These are phyloP conservation scores for Gossypium davidsonii DNA, from an alignment of 441 rosid genomes.

Conservation along the genomic window DNA sequence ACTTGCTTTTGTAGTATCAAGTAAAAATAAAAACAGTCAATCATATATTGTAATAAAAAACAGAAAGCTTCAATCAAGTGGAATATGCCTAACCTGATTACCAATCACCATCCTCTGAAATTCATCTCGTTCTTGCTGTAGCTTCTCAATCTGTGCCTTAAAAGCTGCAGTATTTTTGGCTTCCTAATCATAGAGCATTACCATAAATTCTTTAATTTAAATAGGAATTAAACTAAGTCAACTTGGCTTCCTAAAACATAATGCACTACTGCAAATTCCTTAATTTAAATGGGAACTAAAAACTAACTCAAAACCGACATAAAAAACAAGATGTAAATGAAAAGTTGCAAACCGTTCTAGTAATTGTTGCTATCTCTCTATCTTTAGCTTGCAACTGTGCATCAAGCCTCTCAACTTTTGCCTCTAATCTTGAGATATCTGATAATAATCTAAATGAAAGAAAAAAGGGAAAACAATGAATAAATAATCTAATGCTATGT, in stretches of 20 bases:
- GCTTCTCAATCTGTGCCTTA: slow-evolving; percentile 89
- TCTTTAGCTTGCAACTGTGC: slow-evolving; percentile 70
- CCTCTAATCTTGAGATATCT: slow-evolving; percentile 88
- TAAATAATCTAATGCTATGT: not conserved
- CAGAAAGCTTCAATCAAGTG: not conserved
- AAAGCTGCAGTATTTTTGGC: slow-evolving; percentile 84
- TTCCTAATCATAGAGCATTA: slow-evolving; percentile 41
- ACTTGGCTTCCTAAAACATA: slow-evolving; percentile 70
- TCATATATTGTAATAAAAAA: not conserved
- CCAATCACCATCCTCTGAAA: slow-evolving; percentile 98
- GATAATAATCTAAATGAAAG: slow-evolving; percentile 50
- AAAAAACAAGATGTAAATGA: not conserved
- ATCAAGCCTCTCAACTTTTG: slow-evolving; percentile 94
- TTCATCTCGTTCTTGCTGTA: slow-evolving; percentile 94
- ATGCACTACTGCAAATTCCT: slow-evolving; percentile 9
- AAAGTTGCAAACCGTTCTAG: slow-evolving; percentile 61
- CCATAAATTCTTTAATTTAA: slow-evolving; percentile 14
- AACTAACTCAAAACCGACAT: slow-evolving; percentile 8
- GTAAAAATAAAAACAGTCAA: slow-evolving; percentile 16
- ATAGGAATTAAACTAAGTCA: not conserved
- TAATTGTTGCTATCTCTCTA: slow-evolving; percentile 93
- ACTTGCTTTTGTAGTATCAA: slow-evolving; percentile 66
- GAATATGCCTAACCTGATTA: slow-evolving; percentile 65
- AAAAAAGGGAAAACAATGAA: slow-evolving; percentile 2
- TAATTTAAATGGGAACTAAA: not conserved